phyloP scores from a whole-genome alignment of 2,329 filamentous ascomycete genomes.

The Phialophora tarda region DNA sequence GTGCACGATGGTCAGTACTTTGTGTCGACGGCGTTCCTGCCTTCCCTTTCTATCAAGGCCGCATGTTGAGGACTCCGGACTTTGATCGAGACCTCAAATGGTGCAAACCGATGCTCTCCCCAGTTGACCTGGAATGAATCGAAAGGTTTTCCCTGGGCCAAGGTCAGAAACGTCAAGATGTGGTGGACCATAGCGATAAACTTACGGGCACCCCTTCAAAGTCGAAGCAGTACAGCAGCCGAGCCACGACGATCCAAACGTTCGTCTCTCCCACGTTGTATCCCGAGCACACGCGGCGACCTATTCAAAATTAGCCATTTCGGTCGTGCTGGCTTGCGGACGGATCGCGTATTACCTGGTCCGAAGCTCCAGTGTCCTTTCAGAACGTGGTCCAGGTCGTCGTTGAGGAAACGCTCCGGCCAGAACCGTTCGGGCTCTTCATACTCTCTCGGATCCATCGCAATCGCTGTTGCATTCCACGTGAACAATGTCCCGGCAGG shows the following conservation, averaged over 20 bases:
- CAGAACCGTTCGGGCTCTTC: constrained; percentile 37
- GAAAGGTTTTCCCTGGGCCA: constrained; percentile 25
- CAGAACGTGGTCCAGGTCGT: constrained; percentile 39
- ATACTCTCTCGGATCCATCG: constrained; percentile 46
- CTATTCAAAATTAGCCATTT: constrained; percentile 4
- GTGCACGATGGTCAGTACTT: constrained; percentile 23
- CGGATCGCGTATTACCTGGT: constrained; percentile 26
- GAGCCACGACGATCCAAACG: constrained; percentile 31
- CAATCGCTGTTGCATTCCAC: constrained; percentile 53
- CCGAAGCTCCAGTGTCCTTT: constrained; percentile 41
- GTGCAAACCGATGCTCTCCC: constrained; percentile 37
- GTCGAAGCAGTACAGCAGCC: constrained; percentile 36
- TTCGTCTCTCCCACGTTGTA: constrained; percentile 36
- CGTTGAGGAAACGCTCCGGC: constrained; percentile 36
- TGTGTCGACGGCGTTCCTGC: constrained; percentile 27
- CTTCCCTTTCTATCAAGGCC: constrained; percentile 35
- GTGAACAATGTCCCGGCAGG: constrained; percentile 56
- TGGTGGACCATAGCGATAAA: background rate
- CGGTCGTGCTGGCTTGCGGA: background rate
- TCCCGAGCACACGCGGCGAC: constrained; percentile 32
- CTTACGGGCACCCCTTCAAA: constrained; percentile 32
- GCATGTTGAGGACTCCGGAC: constrained; percentile 38
- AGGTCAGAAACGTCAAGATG: constrained; percentile 1
- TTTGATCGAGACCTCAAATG: constrained; percentile 42
- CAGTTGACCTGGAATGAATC: constrained; percentile 28